These are phyloP conservation scores for barley (Hordeum vulgare) DNA, from an alignment of 176 grass and related monocot genomes.

Conservation along the genomic window MorexV3_pseudomolecules_assembly NC_058519.1:620400497-620400996, in stretches of 20 bases:
- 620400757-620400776: slow-evolving; percentile 33
- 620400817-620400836: slow-evolving; percentile 22
- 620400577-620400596: not conserved
- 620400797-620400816: slow-evolving; percentile 26
- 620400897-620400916: not conserved
- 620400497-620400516: not conserved
- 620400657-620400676: not conserved
- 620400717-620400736: not conserved
- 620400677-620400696: not conserved
- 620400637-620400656: slow-evolving; percentile 3
- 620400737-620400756: not conserved
- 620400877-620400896: not conserved
- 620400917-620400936: not conserved
- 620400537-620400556: not conserved
- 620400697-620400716: not conserved
- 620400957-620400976: not conserved
- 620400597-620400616: slow-evolving; percentile 28
- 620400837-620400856: not conserved
- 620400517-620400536: not conserved
- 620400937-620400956: not conserved
- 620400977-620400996: slow-evolving; percentile 29
- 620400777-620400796: not conserved
- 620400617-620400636: not conserved
- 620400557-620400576: not conserved
- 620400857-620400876: slow-evolving; percentile 26